These are phyloP conservation scores for Heliamphora exappendiculata DNA, from an alignment of 148 eudicot species.

Conservation along the genomic window DNA sequence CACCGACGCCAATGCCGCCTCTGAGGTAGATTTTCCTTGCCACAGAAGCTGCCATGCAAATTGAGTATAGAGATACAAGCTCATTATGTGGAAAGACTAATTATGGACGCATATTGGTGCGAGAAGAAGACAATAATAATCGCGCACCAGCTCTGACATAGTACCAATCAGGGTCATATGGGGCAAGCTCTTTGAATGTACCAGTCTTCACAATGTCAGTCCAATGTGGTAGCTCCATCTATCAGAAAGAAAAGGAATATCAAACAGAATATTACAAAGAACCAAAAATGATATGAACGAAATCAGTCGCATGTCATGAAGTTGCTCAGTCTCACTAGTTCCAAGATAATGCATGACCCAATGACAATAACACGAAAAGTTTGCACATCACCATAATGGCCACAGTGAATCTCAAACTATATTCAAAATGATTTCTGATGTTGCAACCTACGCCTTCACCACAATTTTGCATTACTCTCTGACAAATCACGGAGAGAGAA, in stretches of 20 bases:
- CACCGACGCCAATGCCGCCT: constrained; percentile 41
- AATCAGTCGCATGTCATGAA: too few relatives aligned
- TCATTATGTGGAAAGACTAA: neutral
- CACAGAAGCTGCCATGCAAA: constrained; percentile 28
- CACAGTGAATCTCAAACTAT: too few relatives aligned
- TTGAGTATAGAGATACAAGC: neutral
- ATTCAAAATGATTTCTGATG: too few relatives aligned
- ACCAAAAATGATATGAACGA: too few relatives aligned
- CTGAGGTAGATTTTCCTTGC: constrained; percentile 38
- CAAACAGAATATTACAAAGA: neutral
- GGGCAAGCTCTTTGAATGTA: constrained; percentile 34
- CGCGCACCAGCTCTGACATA: constrained; percentile 28
- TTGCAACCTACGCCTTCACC: too few relatives aligned
- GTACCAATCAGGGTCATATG: constrained; percentile 41
- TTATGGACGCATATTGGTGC: neutral
- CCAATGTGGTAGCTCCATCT: constrained; percentile 43
- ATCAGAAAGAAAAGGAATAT: neutral
- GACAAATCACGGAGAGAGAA: too few relatives aligned
- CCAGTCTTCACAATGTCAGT: constrained; percentile 35
- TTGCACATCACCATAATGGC: too few relatives aligned
- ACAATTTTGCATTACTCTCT: too few relatives aligned
- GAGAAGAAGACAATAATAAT: neutral
- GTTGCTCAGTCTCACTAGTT: too few relatives aligned
- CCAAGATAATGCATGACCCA: too few relatives aligned
- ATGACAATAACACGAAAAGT: too few relatives aligned